These are phyloP conservation scores for Pichia heedii DNA, from an alignment of 805 yeast species.

Conservation along the genomic window DNA sequence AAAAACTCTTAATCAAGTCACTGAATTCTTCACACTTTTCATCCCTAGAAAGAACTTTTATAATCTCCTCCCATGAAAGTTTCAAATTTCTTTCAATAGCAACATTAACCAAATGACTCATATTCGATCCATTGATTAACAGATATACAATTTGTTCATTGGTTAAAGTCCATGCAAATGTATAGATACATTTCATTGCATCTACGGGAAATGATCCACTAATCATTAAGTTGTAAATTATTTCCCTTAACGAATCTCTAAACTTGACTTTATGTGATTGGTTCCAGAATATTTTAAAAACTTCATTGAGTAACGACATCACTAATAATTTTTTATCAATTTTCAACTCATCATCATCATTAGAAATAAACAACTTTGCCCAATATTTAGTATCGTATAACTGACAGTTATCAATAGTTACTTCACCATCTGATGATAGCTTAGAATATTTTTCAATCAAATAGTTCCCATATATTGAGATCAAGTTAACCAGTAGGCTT, in stretches of 20 bases:
- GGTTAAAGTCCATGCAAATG: constrained; percentile 6
- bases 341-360: not conserved
- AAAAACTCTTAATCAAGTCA: not conserved
- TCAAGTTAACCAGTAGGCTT: constrained; percentile 26
- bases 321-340: constrained; percentile 4
- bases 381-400: constrained; percentile 21
- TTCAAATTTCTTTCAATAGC: not conserved
- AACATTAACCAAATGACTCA: not conserved
- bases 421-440: not conserved
- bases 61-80: not conserved
- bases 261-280: not conserved
- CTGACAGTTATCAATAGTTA: constrained; percentile 6
- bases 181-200: not conserved
- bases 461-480: constrained; percentile 40
- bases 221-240: not conserved
- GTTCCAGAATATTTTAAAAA: constrained; percentile 15
- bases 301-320: constrained; percentile 21
- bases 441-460: constrained; percentile 14
- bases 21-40: not conserved
- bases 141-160: constrained; percentile 4
- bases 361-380: constrained; percentile 12
- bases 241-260: not conserved
- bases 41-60: not conserved
- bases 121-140: not conserved
- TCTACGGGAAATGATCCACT: not conserved